Percentiles rank a stretch among this genome's conserved stretches.
Evolutionary conservation across 2,329 filamentous ascomycete genomes (phyloP).

Genomic region (Monosporascus ibericus): DNA sequence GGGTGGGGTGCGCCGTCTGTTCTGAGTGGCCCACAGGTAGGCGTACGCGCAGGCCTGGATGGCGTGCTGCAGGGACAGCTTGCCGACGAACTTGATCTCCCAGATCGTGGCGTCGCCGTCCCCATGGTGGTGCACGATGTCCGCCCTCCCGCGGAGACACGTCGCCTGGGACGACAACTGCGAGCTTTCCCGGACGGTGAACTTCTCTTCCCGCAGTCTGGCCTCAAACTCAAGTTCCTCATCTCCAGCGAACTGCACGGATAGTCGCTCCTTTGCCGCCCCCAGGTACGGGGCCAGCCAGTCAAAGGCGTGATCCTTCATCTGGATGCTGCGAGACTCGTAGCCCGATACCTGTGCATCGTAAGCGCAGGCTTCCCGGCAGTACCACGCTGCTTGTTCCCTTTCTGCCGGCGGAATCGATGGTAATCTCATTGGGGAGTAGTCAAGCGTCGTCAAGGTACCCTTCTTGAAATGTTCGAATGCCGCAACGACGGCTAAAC

Average conservation of each 20-base stretch:
- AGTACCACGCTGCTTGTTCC: slow-evolving; percentile 17
- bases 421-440: background rate
- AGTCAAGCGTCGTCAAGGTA: slow-evolving; percentile 11
- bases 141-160: background rate
- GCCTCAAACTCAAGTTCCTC: slow-evolving; percentile 4
- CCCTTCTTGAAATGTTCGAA: slow-evolving; percentile 14
- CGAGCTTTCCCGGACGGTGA: background rate
- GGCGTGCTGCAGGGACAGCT: slow-evolving; percentile 18
- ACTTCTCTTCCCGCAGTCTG: background rate
- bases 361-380: slow-evolving; percentile 19
- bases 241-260: slow-evolving; percentile 5
- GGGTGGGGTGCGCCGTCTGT: slow-evolving; percentile 2
- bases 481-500: slow-evolving; percentile 19
- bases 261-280: slow-evolving; percentile 14
- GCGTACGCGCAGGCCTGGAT: slow-evolving; percentile 22
- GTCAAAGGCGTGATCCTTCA: slow-evolving; percentile 19
- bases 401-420: background rate
- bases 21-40: slow-evolving; percentile 11
- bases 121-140: slow-evolving; percentile 3
- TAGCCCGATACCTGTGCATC: slow-evolving; percentile 18
- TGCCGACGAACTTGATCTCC: slow-evolving; percentile 26
- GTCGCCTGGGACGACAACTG: background rate
- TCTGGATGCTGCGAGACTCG: slow-evolving; percentile 17
- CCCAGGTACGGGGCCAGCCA: slow-evolving; percentile 19
- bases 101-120: slow-evolving; percentile 11